Conservation (phyloP, 768 basidiomycete species). For the Tephrocybe sp. region DNA sequence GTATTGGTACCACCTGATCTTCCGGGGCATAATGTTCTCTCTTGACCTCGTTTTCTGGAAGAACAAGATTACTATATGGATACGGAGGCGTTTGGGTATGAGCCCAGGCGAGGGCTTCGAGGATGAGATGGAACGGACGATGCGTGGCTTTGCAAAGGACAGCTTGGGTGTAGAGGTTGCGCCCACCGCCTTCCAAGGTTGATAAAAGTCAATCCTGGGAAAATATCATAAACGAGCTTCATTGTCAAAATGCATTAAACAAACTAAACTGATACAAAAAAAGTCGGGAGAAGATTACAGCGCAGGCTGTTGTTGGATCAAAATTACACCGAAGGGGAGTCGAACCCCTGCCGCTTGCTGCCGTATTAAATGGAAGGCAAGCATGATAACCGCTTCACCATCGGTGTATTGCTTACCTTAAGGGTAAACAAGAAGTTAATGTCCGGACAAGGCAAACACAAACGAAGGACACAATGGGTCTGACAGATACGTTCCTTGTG, state of each 20-base stretch:
- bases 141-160: slow-evolving; percentile 74
- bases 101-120: slow-evolving; percentile 59
- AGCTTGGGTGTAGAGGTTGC: slow-evolving; percentile 78
- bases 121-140: slow-evolving; percentile 75
- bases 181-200: slow-evolving; percentile 54
- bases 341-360: slow-evolving; percentile 76
- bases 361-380: slow-evolving; percentile 65
- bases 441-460: background rate
- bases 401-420: too few relatives aligned
- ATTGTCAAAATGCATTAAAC: background rate
- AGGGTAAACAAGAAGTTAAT: background rate
- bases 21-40: slow-evolving; percentile 61
- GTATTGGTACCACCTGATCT: slow-evolving; percentile 60
- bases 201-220: slow-evolving; percentile 3
- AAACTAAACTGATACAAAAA: too few relatives aligned
- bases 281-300: too few relatives aligned
- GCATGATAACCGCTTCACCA: slow-evolving; percentile 94
- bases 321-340: slow-evolving; percentile 69
- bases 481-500: background rate
- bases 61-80: slow-evolving; percentile 52
- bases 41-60: slow-evolving; percentile 76
- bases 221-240: too few relatives aligned
- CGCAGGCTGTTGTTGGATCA: too few relatives aligned
- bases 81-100: slow-evolving; percentile 40
- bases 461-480: background rate